phyloP scores from a whole-genome alignment of 192 early-diverging fungal genomes.

The Gaertneriomyces sp. region DNA sequence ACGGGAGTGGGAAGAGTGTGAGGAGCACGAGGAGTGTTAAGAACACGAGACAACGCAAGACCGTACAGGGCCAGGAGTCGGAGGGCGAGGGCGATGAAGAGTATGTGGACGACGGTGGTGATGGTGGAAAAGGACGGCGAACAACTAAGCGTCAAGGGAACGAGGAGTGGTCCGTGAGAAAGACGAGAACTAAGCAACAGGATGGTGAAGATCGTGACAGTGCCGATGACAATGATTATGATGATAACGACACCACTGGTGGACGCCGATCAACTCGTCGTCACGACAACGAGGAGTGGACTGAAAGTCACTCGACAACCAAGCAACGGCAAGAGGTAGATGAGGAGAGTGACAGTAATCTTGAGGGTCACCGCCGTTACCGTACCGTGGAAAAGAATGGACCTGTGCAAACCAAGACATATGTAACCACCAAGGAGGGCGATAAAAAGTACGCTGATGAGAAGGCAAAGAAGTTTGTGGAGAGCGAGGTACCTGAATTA shows the following conservation, averaged over 20 bases:
- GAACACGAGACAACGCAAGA: background rate
- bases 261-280: too few species aligned
- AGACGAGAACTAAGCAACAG: background rate
- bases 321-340: too few species aligned
- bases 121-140: conserved; percentile 3
- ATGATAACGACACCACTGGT: background rate
- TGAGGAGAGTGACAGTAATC: too few species aligned
- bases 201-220: background rate
- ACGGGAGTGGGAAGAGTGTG: background rate
- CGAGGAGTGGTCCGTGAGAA: background rate
- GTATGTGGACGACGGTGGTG: background rate
- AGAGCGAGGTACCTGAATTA: too few species aligned
- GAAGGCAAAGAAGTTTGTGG: too few species aligned
- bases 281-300: too few species aligned
- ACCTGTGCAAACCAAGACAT: too few species aligned
- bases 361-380: too few species aligned
- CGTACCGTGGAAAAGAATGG: too few species aligned
- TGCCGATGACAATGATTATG: background rate
- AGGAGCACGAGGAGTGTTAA: background rate
- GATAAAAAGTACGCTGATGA: too few species aligned
- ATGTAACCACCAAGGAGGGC: too few species aligned
- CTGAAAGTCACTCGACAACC: too few species aligned
- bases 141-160: background rate
- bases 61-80: background rate
- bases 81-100: background rate